Conservation (phyloP, 352 stramenopile genomes). For the Nothophytophthora sp. region DNA sequence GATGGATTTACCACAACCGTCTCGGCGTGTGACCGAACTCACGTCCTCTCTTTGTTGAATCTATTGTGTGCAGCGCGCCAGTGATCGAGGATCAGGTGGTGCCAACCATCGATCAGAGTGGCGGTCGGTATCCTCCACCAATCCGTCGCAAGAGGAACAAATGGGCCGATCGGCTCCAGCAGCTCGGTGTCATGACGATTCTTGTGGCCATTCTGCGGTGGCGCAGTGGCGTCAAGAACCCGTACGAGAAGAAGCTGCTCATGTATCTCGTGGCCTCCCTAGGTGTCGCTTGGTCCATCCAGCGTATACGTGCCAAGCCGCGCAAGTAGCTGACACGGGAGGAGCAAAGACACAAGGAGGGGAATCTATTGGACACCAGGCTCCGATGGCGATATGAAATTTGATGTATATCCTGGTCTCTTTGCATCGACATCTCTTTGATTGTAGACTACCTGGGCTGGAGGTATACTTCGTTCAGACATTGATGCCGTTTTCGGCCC, state of each 20-base stretch:
- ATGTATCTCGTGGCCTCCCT: constrained; percentile 71
- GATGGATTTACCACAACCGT: not conserved
- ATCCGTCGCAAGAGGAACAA: constrained; percentile 23
- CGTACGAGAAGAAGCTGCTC: constrained; percentile 53
- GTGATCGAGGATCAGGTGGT: constrained; percentile 67
- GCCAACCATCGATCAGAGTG: constrained; percentile 28
- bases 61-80: constrained; percentile 35
- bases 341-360: constrained; percentile 7
- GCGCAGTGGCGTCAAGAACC: constrained; percentile 46
- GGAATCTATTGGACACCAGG: no score
- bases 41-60: not conserved
- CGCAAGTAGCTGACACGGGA: constrained; percentile 8
- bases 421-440: no score
- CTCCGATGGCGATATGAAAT: no score
- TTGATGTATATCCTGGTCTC: no score
- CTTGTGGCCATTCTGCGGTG: constrained; percentile 47
- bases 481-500: constrained; percentile 87
- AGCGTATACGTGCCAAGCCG: constrained; percentile 45
- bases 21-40: not conserved
- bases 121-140: constrained; percentile 12
- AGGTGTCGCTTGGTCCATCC: constrained; percentile 57
- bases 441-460: no score
- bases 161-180: constrained; percentile 39
- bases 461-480: no score
- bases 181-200: constrained; percentile 39